phyloP scores from a whole-genome alignment of 2,329 filamentous ascomycete species.

The Zymoseptoria crescenta region DNA sequence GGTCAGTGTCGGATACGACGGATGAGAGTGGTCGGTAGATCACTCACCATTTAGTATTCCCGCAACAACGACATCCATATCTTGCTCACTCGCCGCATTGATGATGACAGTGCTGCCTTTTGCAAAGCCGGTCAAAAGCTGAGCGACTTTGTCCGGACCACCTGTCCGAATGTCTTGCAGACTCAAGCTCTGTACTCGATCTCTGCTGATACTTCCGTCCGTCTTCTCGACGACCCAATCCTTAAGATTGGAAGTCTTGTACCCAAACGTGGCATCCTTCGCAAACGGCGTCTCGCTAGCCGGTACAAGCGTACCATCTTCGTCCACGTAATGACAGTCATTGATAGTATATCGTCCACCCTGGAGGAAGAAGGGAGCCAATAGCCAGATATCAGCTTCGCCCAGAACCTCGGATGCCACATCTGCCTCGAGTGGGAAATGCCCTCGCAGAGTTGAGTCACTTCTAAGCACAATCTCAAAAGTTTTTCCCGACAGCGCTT shows the following conservation, averaged over 20 bases:
- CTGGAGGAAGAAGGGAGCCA: conserved; percentile 53
- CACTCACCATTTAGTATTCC: conserved; percentile 38
- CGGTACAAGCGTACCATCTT: conserved; percentile 43
- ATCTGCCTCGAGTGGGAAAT: conserved; percentile 50
- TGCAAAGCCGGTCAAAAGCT: conserved; percentile 33
- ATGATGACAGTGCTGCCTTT: conserved; percentile 42
- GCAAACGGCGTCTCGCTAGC: conserved; percentile 50
- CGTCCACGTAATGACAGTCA: conserved; percentile 52
- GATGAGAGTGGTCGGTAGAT: background rate
- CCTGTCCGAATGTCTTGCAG: conserved; percentile 43
- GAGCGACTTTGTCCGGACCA: conserved; percentile 36
- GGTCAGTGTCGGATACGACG: background rate
- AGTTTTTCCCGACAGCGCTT: conserved; percentile 30
- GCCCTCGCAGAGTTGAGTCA: conserved; percentile 50
- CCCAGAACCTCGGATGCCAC: conserved; percentile 43
- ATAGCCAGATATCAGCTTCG: conserved; percentile 44
- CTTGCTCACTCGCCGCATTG: conserved; percentile 47
- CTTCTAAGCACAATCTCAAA: conserved; percentile 52
- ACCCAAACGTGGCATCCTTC: conserved; percentile 51
- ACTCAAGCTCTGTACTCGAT: conserved; percentile 38
- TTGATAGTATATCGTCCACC: conserved; percentile 51
- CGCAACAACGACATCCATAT: conserved; percentile 49
- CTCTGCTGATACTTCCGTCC: conserved; percentile 33
- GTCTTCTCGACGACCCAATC: conserved; percentile 51
- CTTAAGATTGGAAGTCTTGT: conserved; percentile 45